phyloP scores from a whole-genome alignment of 495 filamentous ascomycete genomes.

The Patellaria atrata region DNA sequence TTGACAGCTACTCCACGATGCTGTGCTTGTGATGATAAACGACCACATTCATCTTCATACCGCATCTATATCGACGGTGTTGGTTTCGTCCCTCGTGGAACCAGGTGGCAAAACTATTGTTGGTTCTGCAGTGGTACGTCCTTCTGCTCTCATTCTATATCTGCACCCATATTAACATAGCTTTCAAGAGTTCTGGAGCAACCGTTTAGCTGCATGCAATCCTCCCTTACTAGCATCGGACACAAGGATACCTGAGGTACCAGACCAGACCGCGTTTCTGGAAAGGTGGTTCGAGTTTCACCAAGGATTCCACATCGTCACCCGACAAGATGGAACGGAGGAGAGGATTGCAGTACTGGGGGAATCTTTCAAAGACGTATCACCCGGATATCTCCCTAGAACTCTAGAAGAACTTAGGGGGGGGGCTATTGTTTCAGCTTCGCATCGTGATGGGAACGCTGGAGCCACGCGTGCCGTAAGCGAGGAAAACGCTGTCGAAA shows the following conservation, averaged over 20 bases:
- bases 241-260: slow-evolving; percentile 27
- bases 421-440: slow-evolving; percentile 10
- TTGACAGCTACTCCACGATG: slow-evolving; percentile 28
- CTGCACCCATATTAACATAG: background rate
- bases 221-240: slow-evolving; percentile 18
- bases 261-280: slow-evolving; percentile 30
- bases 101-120: slow-evolving; percentile 33
- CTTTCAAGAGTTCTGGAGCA: slow-evolving; percentile 30
- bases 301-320: slow-evolving; percentile 27
- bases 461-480: no score
- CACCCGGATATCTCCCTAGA: slow-evolving; percentile 27
- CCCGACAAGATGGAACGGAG: slow-evolving; percentile 24
- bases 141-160: background rate
- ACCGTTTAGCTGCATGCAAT: slow-evolving; percentile 22
- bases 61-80: slow-evolving; percentile 31
- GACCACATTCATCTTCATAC: slow-evolving; percentile 27
- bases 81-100: slow-evolving; percentile 29
- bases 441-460: no score
- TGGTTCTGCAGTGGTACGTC: slow-evolving; percentile 31
- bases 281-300: slow-evolving; percentile 32
- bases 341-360: slow-evolving; percentile 27
- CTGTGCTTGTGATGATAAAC: slow-evolving; percentile 31
- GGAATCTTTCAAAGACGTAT: slow-evolving; percentile 29
- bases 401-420: slow-evolving; percentile 26
- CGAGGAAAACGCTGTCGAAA: slow-evolving; percentile 3